Evolutionary conservation across 495 filamentous ascomycete genomes (phyloP).

Genomic region (Neurospora sp.): DNA sequence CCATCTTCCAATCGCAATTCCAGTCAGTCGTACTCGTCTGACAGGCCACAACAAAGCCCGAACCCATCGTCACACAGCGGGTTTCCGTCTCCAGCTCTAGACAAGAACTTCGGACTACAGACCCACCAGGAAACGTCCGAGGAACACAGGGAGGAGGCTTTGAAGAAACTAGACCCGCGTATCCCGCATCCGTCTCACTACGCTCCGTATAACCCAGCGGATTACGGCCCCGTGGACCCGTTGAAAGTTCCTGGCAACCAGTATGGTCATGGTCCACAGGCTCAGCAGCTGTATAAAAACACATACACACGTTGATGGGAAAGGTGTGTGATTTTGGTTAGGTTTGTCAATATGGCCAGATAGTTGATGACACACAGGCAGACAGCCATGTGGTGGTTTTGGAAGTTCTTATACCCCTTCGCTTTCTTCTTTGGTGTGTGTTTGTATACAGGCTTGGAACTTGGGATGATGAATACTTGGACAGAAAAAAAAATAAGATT

Average conservation of each 20-base stretch:
- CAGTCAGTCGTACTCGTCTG: constrained; percentile 17
- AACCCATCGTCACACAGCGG: constrained; percentile 19
- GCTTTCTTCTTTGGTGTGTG: background rate
- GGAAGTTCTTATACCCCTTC: background rate
- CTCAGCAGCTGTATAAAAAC: background rate
- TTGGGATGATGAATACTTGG: background rate
- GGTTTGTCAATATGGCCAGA: background rate
- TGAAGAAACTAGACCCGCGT: constrained; percentile 14
- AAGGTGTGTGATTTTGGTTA: background rate
- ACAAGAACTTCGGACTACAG: constrained; percentile 25
- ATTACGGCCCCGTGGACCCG: constrained; percentile 26
- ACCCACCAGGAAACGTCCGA: constrained; percentile 32
- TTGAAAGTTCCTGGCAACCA: background rate
- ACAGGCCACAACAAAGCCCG: constrained; percentile 21
- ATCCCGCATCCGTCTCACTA: constrained; percentile 15
- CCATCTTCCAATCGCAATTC: constrained; percentile 20
- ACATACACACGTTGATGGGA: background rate
- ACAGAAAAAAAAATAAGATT: background rate
- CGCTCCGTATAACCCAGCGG: constrained; percentile 34
- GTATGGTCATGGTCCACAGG: background rate
- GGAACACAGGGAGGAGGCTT: constrained; percentile 25
- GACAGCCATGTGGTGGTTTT: background rate
- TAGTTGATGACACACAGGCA: background rate
- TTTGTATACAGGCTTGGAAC: background rate
- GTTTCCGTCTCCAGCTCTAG: constrained; percentile 23